These are phyloP conservation scores for Centella asiatica DNA, from an alignment of 129 eudicot species.

Conservation along the genomic window DNA sequence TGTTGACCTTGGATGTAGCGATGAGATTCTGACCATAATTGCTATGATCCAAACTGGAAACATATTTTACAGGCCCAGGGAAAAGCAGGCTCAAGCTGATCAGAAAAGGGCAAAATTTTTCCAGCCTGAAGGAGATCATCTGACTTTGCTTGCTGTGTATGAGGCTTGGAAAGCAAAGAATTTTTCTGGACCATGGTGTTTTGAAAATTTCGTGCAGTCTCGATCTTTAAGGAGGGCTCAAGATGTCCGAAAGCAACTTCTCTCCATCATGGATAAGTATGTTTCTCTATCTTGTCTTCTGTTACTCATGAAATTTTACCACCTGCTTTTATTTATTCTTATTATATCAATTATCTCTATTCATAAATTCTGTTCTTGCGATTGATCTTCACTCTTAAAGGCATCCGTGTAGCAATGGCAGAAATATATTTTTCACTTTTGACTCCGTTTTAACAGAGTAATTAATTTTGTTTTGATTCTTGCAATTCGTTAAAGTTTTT, in stretches of 20 bases:
- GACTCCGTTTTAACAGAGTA: no score
- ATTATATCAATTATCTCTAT: no score
- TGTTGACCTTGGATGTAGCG: conserved; percentile 90
- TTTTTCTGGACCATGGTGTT: conserved; percentile 86
- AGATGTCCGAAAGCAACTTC: conserved; percentile 86
- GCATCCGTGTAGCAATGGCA: no score
- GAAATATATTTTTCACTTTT: no score
- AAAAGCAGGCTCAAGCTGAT: conserved; percentile 89
- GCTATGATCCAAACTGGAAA: conserved; percentile 91
- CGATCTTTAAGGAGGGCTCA: conserved; percentile 84
- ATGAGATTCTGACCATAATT: conserved; percentile 85
- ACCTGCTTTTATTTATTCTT: not conserved
- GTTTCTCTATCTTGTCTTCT: conserved; percentile 17
- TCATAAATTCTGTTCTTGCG: no score
- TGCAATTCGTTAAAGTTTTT: no score
- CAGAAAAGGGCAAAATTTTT: conserved; percentile 79
- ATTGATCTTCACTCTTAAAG: no score
- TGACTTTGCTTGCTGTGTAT: conserved; percentile 83
- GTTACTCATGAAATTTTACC: not conserved
- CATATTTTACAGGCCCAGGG: conserved; percentile 81
- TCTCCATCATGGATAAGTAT: conserved; percentile 86
- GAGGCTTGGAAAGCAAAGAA: conserved; percentile 95
- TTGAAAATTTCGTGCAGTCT: conserved; percentile 75
- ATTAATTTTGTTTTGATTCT: no score
- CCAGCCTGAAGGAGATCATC: conserved; percentile 90